A percentile compares a stretch with the other conserved stretches of the same genome.
These are phyloP conservation scores for Oryza officinalis DNA, from an alignment of 176 grass and related monocot species.

Conservation along the genomic window DNA sequence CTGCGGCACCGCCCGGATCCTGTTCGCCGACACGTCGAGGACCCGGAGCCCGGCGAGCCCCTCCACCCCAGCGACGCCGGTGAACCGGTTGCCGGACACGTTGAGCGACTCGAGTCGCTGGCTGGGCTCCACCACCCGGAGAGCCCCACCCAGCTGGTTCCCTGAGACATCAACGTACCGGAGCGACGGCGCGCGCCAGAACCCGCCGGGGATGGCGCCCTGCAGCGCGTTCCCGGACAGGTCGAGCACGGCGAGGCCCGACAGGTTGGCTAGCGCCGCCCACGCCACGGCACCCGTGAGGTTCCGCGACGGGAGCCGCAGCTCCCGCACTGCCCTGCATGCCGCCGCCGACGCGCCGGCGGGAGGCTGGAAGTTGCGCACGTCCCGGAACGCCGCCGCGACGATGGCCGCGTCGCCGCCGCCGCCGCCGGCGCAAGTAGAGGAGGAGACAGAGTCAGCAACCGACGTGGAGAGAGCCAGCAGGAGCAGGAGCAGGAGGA, in stretches of 20 bases:
- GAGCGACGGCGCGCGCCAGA: constrained; percentile 73
- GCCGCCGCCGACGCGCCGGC: background rate
- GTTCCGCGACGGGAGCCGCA: constrained; percentile 59
- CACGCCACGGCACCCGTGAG: constrained; percentile 76
- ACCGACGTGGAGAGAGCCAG: background rate
- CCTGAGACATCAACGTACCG: constrained; percentile 53
- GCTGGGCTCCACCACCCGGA: constrained; percentile 46
- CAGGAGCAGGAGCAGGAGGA: background rate
- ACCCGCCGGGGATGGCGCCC: constrained; percentile 60
- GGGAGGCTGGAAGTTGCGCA: constrained; percentile 44
- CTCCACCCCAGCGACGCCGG: constrained; percentile 43
- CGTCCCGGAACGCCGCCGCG: constrained; percentile 64
- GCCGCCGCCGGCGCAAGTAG: constrained; percentile 30
- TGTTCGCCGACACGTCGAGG: constrained; percentile 69
- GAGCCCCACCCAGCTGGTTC: constrained; percentile 77
- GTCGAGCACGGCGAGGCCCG: constrained; percentile 59
- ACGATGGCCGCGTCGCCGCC: constrained; percentile 52
- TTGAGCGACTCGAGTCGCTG: constrained; percentile 49
- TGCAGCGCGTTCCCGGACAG: constrained; percentile 82
- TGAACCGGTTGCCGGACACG: constrained; percentile 86
- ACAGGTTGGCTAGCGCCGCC: constrained; percentile 63
- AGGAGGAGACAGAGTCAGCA: constrained; percentile 4
- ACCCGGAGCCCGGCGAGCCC: constrained; percentile 30
- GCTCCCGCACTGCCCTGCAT: constrained; percentile 35
- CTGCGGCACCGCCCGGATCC: constrained; percentile 47